Conservation (phyloP, 192 early-diverging fungal genomes). For the Anaeromyces robustus region DNA sequence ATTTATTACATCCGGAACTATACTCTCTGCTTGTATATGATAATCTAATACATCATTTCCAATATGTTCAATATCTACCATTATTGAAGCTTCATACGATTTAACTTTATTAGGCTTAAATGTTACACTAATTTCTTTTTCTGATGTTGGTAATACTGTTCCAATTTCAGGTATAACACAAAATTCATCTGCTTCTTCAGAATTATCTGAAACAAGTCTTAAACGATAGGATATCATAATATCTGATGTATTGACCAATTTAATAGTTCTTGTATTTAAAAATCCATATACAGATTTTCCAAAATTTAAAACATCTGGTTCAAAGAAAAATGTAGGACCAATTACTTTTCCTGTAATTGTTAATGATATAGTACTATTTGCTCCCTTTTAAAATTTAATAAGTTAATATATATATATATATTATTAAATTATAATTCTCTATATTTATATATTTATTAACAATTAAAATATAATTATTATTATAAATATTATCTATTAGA, state of each 20-base stretch:
- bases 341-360: slow-evolving; percentile 27
- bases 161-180: slow-evolving; percentile 13
- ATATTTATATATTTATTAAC: too few species aligned
- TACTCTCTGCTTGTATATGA: slow-evolving; percentile 21
- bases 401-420: too few species aligned
- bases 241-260: slow-evolving; percentile 28
- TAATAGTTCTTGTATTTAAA: slow-evolving; percentile 6
- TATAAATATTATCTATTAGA: too few species aligned
- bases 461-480: too few species aligned
- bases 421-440: too few species aligned
- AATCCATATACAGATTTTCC: slow-evolving; percentile 29
- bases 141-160: slow-evolving; percentile 11
- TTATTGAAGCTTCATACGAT: slow-evolving; percentile 14
- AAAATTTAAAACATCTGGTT: slow-evolving; percentile 19
- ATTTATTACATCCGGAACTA: slow-evolving; percentile 30
- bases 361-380: slow-evolving; percentile 16
- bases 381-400: slow-evolving; percentile 22
- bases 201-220: slow-evolving; percentile 9
- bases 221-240: slow-evolving; percentile 31
- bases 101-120: slow-evolving; percentile 23
- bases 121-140: slow-evolving; percentile 9
- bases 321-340: slow-evolving; percentile 38
- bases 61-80: slow-evolving; percentile 24
- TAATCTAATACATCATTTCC: slow-evolving; percentile 20
- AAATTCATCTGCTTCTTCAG: slow-evolving; percentile 15